Conservation (phyloP, 352 stramenopile species). For the Phytopythium litorale region DNA sequence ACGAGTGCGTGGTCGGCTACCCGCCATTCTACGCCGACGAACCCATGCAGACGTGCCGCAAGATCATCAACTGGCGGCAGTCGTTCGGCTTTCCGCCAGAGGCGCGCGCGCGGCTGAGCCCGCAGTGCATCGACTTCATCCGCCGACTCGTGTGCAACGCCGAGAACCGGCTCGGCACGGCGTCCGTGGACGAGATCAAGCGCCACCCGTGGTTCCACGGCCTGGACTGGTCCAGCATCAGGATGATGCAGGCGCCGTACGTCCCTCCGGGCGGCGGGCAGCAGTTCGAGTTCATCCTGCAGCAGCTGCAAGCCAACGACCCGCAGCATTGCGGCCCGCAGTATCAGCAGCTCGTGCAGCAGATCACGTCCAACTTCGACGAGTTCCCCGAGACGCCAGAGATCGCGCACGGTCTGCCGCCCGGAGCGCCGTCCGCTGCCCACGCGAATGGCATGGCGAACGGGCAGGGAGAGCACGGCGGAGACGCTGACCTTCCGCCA, state of each 20-base stretch:
- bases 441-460: conserved; percentile 5
- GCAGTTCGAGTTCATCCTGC: conserved; percentile 91
- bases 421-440: conserved; percentile 12
- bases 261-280: conserved; percentile 76
- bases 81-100: conserved; percentile 81
- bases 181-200: conserved; percentile 96
- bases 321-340: conserved; percentile 40
- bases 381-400: conserved; percentile 89
- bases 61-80: conserved; percentile 89
- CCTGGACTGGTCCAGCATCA: conserved; percentile 92
- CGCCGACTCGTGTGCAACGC: conserved; percentile 92
- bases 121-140: conserved; percentile 92
- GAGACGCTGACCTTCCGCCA: conserved; percentile 24
- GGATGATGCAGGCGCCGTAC: conserved; percentile 85
- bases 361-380: conserved; percentile 97
- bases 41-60: conserved; percentile 96
- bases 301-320: conserved; percentile 85
- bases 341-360: conserved; percentile 89
- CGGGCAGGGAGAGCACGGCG: background rate
- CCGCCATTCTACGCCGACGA: conserved; percentile 99
- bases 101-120: conserved; percentile 48
- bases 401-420: conserved; percentile 4
- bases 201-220: conserved; percentile 96
- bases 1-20: conserved; percentile 99
- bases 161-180: conserved; percentile 91